Evolutionary conservation across 371 early-diverging fungal genomes (phyloP), one percentile per base, ranked within the genome.

Genomic region (Mortierella sp.): DNA sequence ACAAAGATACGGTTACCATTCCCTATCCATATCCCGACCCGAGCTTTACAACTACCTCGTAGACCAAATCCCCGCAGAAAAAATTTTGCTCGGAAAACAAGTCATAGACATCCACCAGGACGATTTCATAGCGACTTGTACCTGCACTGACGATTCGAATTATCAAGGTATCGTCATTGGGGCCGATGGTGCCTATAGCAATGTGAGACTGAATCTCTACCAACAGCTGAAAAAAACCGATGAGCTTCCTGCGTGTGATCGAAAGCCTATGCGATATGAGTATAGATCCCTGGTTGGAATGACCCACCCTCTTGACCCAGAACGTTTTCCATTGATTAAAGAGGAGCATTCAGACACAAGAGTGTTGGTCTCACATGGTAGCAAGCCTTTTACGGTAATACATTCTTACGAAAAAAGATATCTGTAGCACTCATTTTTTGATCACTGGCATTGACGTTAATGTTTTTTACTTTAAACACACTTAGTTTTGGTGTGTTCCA

Each of bases 401-500:
- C 9, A n/a, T 28, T 28, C 49, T 2, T 20, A 49, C 20, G 49
- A 6, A 20, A 43, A 43, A 43, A 11, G 3, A 43, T 10, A 43
- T 43, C 18, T 43, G 11, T 8, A 35, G 35, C 16, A 43, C 11
- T 43, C 11, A 43, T 43, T 11, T 43, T 18, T 43, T 43, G 45
- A 2, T 43, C 18, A 10, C 11, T 14, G 11, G 45, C 18, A 11
- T 11, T 18, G 18, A 14, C 3, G 16, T 43, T 43, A 10, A 43
- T 3, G 45, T 11, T 14, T 43, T 14, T 43, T 43, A 43, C 18
- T 26, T 32, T 49, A 5, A 32, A 43, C 28, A 18, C 32, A 4
- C 14, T 47, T 39, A 78, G 78, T 58, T 70, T n/a, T 78, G 78
- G 78, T 78, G 78, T 20, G 70, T 78, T 16, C 78, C 78, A 10